phyloP scores from a whole-genome alignment of 1,139 yeast species.

The Candida gigantensis region DNA sequence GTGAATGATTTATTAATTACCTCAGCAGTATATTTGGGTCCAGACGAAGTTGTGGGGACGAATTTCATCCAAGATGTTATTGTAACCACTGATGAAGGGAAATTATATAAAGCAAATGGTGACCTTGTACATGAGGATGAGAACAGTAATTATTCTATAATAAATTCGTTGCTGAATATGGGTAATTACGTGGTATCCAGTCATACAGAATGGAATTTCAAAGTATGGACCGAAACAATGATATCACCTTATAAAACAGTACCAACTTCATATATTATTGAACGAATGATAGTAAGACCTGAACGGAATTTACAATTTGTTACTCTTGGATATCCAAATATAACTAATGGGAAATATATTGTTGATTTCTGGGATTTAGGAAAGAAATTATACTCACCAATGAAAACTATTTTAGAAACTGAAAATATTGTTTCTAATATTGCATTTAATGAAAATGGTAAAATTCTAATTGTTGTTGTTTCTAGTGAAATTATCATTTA shows the following conservation, averaged over 20 bases:
- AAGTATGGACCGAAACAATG: constrained; percentile 22
- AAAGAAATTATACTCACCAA: constrained; percentile 38
- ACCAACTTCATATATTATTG: constrained; percentile 41
- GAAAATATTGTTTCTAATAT: constrained; percentile 13
- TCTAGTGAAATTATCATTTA: constrained; percentile 6
- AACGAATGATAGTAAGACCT: constrained; percentile 48
- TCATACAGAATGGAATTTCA: constrained; percentile 33
- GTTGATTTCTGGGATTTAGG: constrained; percentile 60
- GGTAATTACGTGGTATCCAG: constrained; percentile 22
- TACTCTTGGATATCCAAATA: constrained; percentile 41
- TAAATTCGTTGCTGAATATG: constrained; percentile 4
- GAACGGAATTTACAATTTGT: constrained; percentile 45
- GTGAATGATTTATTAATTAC: not conserved
- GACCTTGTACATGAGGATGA: constrained; percentile 7
- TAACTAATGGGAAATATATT: constrained; percentile 24
- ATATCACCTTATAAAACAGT: constrained; percentile 15
- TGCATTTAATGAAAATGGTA: constrained; percentile 23
- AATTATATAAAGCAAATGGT: constrained; percentile 6
- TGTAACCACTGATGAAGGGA: constrained; percentile 9
- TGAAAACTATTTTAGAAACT: constrained; percentile 18
- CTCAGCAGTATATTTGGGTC: constrained; percentile 10
- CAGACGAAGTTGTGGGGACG: constrained; percentile 11
- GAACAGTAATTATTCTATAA: constrained; percentile 5
- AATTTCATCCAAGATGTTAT: constrained; percentile 6
- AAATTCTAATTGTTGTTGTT: constrained; percentile 13